Percentiles rank a stretch among this genome's conserved stretches.
These are phyloP conservation scores for Vigna radiata DNA, from an alignment of 306 rosid genomes.

Conservation along the genomic window DNA sequence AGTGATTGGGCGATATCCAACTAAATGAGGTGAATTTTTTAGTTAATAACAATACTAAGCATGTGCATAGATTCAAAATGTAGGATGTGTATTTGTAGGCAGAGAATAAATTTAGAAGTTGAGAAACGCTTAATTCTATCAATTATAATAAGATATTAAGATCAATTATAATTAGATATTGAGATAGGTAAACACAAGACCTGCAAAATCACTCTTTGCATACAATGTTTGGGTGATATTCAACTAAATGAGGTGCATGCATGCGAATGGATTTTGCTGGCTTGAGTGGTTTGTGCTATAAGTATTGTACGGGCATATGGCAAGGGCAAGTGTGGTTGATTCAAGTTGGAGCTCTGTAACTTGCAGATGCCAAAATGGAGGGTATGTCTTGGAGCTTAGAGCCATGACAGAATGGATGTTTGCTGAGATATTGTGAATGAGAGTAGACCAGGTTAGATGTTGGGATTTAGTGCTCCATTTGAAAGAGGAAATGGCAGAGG, in stretches of 20 bases:
- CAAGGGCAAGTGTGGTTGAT: conserved; percentile 14
- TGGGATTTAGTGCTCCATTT: neutral
- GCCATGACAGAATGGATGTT: conserved; percentile 2
- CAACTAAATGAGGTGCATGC: conserved; percentile 1
- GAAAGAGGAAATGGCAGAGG: neutral
- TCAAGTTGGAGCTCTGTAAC: conserved; percentile 30
- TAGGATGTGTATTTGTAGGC: neutral
- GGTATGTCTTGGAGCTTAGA: conserved; percentile 13
- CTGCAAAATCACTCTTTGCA: neutral
- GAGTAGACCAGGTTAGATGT: neutral
- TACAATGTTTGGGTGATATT: neutral
- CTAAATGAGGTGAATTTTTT: neutral
- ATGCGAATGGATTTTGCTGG: neutral
- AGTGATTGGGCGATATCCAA: neutral
- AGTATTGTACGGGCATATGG: neutral
- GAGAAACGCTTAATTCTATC: neutral
- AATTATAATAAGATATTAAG: neutral
- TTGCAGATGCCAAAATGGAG: neutral
- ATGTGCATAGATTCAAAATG: neutral
- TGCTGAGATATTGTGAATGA: neutral
- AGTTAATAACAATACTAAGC: neutral
- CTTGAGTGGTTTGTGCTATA: neutral
- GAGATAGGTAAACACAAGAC: neutral
- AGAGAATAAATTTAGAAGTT: neutral
- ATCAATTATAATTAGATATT: neutral